Base-by-base conservation (phyloP, 768 basidiomycete species). In the Gymnopilus dilepis region DNA sequence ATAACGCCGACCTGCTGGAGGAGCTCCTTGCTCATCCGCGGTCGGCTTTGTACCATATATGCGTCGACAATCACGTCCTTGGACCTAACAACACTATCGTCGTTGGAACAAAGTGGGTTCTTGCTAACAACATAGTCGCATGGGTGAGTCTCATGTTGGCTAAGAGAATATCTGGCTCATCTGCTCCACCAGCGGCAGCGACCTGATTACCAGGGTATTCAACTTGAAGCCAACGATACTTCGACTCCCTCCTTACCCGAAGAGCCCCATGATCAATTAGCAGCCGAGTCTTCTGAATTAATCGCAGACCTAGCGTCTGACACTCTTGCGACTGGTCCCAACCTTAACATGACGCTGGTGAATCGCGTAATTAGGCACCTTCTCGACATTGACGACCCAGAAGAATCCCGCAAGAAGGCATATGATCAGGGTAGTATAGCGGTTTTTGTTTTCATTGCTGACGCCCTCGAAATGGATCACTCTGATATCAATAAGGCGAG, bases 21-120 rank as follows among this genome's bases (percentile, higher is more conserved):
- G 47, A 63, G 30, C 68, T 70, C 1, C 45, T 72, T 11, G 55
- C 15, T n/a, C 61, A 65, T 28, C 60, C 59, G 12, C 65, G 67
- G 1, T 38, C 41, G 34, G 62, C 71, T 4, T 62, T 75, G 0
- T 72, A 72, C 34, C 66, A 68, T 2, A 62, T 74, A 21, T 72
- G 72, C 47, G 48, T 69, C 3, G 63, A 71, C 26, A 60, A 70
- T 50, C 38, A 56, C 13, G 70, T 74, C 30, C 42, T 33, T 17
- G 64, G 47, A 3, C 34, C n/a, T 1, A 60, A 62, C 3, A 56
- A 63, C 37, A 45, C n/a, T 1, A 8, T 61, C 3, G 65, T 74
- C 0, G 56, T 74, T 2, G 71, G 73, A 26, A 70, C 67, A 4
- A 60, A 64, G 33, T 68, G 62, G 63, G 61, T 74, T 13, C 41